Percentiles rank a stretch among this genome's conserved stretches.
Evolutionary conservation across 768 basidiomycete species (phyloP).

Genomic region (Tubosaeta sp.): DNA sequence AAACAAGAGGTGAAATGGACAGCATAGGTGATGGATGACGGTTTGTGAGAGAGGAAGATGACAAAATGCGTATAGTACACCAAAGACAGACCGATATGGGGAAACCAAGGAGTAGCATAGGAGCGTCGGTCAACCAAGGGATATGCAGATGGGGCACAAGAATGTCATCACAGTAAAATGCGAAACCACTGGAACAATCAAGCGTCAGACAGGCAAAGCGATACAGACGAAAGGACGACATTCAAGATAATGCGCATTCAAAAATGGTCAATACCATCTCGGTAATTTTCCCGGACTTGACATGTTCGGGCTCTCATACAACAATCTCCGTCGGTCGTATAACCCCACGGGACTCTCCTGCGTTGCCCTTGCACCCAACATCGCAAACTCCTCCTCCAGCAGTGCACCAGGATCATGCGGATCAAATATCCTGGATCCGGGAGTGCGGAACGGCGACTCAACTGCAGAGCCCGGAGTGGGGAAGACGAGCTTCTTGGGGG

Average conservation of each 20-base stretch:
- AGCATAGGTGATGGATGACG: background rate
- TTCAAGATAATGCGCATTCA: background rate
- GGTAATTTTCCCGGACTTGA: constrained; percentile 53
- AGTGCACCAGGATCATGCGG: constrained; percentile 66
- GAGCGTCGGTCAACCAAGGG: background rate
- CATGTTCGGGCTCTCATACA: constrained; percentile 74
- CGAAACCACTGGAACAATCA: background rate
- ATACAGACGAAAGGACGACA: background rate
- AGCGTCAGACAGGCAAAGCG: background rate
- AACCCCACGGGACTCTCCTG: constrained; percentile 65
- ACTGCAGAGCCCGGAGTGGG: constrained; percentile 21
- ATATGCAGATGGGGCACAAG: background rate
- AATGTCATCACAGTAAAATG: background rate
- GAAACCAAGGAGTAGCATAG: constrained; percentile 3
- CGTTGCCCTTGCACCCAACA: constrained; percentile 39
- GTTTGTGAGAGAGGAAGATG: background rate
- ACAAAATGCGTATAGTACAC: constrained; percentile 4
- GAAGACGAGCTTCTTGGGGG: constrained; percentile 42
- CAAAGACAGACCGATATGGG: constrained; percentile 9
- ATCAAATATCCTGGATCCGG: constrained; percentile 52
- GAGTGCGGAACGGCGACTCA: constrained; percentile 50
- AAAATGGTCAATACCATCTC: constrained; percentile 44
- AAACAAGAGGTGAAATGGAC: background rate
- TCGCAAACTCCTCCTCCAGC: constrained; percentile 68
- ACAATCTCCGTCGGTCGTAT: constrained; percentile 54